Evolutionary conservation across 257 asterid genomes (phyloP).

Genomic region (Handroanthus guayacan): DNA sequence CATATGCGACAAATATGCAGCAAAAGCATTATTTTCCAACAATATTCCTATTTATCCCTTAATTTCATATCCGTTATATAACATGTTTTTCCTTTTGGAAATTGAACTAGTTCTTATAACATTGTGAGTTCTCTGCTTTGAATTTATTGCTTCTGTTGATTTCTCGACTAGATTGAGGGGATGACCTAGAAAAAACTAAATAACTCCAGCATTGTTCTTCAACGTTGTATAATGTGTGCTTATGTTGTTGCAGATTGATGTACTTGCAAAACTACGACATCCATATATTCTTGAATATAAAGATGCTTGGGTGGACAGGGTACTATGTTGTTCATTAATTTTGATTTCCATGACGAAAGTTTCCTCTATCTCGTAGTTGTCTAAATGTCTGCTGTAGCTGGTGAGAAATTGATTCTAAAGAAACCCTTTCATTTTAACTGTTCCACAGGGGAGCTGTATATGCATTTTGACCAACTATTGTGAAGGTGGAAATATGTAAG

Average conservation of each 20-base stretch:
- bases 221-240: slow-evolving; percentile 22
- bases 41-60: background rate
- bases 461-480: slow-evolving; percentile 86
- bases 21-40: background rate
- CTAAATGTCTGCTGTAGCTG: slow-evolving; percentile 1
- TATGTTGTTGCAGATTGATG: slow-evolving; percentile 66
- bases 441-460: slow-evolving; percentile 68
- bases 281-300: slow-evolving; percentile 86
- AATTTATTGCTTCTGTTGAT: background rate
- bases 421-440: slow-evolving; percentile 28
- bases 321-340: slow-evolving; percentile 32
- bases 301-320: slow-evolving; percentile 98
- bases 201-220: slow-evolving; percentile 5
- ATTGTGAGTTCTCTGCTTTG: background rate
- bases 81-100: background rate
- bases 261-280: slow-evolving; percentile 69
- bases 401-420: slow-evolving; percentile 24
- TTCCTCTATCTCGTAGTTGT: slow-evolving; percentile 2
- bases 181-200: slow-evolving; percentile 14
- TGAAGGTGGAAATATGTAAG: slow-evolving; percentile 96
- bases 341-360: slow-evolving; percentile 11
- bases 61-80: background rate
- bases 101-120: background rate
- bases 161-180: background rate
- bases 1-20: background rate